phyloP scores from a whole-genome alignment of 495 filamentous ascomycete genomes.

The Wilcoxina mikolae region DNA sequence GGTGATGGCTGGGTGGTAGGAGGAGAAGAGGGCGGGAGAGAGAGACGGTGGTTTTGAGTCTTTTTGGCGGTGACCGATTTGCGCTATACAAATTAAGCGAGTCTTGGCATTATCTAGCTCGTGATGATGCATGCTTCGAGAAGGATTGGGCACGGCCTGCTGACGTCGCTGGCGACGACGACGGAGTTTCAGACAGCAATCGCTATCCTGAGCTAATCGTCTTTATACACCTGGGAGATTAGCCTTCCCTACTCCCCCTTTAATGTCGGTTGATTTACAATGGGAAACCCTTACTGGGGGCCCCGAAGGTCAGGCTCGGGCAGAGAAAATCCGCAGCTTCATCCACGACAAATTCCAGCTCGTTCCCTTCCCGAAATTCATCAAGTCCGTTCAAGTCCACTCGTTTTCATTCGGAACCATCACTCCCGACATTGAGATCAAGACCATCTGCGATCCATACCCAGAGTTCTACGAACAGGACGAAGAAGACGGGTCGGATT shows the following conservation, averaged over 20 bases:
- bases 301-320: conserved; percentile 66
- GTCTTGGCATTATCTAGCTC: not conserved
- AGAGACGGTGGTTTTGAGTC: not conserved
- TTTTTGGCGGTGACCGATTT: not conserved
- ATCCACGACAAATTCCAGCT: conserved; percentile 91
- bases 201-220: not conserved
- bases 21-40: not conserved
- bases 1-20: not conserved
- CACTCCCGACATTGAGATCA: conserved; percentile 73
- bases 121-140: no score
- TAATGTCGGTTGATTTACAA: conserved; percentile 93
- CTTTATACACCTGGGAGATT: not conserved
- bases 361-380: conserved; percentile 80
- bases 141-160: no score
- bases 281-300: conserved; percentile 88
- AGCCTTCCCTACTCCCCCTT: no score
- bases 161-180: not conserved
- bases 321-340: conserved; percentile 75
- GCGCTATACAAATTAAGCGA: not conserved
- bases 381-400: conserved; percentile 87
- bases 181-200: not conserved
- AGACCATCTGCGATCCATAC: conserved; percentile 89
- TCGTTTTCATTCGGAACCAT: conserved; percentile 82
- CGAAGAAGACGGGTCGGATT: conserved; percentile 35
- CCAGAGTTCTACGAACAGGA: conserved; percentile 93